Evolutionary conservation across 768 basidiomycete species (phyloP).

Genomic region (Serendipita sp.): DNA sequence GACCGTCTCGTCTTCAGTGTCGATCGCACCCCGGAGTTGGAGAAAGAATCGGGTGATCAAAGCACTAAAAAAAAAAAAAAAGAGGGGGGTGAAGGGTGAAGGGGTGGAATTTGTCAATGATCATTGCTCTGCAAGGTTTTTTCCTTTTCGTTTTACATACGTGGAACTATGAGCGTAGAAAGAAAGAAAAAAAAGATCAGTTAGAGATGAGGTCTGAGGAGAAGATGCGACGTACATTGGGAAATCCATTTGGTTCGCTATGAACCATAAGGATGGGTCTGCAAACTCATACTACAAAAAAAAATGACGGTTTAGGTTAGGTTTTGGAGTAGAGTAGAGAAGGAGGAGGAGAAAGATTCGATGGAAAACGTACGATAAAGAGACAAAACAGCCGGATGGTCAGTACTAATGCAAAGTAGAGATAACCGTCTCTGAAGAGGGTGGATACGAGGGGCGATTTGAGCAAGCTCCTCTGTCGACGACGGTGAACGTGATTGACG

Average conservation of each 20-base stretch:
- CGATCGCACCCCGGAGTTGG: neutral
- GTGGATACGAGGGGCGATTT: neutral
- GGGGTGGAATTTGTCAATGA: neutral
- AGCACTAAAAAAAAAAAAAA: neutral
- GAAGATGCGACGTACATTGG: neutral
- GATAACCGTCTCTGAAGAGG: neutral
- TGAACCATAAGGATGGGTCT: neutral
- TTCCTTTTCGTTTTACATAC: too few relatives aligned
- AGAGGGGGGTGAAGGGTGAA: neutral
- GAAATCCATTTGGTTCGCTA: neutral
- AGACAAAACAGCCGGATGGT: neutral
- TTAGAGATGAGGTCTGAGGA: neutral
- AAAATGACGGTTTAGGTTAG: neutral
- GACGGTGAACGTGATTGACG: neutral
- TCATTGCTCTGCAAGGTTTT: too few relatives aligned
- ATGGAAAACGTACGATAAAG: neutral
- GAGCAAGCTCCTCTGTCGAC: neutral
- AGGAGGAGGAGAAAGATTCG: neutral
- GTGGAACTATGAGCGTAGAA: neutral
- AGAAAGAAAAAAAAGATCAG: neutral
- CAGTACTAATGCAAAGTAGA: neutral
- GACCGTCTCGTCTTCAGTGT: neutral
- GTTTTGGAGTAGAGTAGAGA: neutral
- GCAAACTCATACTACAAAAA: neutral
- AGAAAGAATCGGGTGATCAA: neutral